Evolutionary conservation across 768 basidiomycete genomes (phyloP).

Genomic region (Termitomyces sp.): DNA sequence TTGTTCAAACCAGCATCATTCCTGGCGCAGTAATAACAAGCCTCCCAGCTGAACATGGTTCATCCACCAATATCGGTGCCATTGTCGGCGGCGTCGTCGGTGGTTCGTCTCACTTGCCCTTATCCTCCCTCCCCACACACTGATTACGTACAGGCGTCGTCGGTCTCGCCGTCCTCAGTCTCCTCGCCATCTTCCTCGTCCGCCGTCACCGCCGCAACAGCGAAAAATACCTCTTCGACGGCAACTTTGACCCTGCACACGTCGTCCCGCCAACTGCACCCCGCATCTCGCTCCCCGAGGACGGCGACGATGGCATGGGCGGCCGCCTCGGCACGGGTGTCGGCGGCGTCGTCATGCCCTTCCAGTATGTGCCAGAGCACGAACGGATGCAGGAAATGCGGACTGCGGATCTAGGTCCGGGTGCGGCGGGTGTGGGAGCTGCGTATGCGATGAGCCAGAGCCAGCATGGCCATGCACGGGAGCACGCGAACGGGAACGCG

Average conservation of each 20-base stretch:
- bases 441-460: background rate
- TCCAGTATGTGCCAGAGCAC: slow-evolving; percentile 12
- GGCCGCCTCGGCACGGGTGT: slow-evolving; percentile 24
- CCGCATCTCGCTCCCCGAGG: slow-evolving; percentile 10
- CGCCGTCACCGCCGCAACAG: slow-evolving; percentile 18
- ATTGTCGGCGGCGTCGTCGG: slow-evolving; percentile 52
- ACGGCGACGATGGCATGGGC: slow-evolving; percentile 28
- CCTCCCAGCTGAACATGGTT: background rate
- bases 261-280: slow-evolving; percentile 9
- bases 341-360: slow-evolving; percentile 29
- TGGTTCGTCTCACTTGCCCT: slow-evolving; percentile 20
- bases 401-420: background rate
- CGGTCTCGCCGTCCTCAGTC: slow-evolving; percentile 17
- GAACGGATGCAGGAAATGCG: background rate
- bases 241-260: slow-evolving; percentile 34
- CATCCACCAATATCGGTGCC: slow-evolving; percentile 26
- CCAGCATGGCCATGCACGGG: too few species aligned
- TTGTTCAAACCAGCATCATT: slow-evolving; percentile 13
- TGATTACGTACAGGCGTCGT: slow-evolving; percentile 21
- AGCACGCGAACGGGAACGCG: background rate
- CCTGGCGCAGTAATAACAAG: slow-evolving; percentile 14
- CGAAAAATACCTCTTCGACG: slow-evolving; percentile 27
- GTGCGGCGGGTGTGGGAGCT: background rate
- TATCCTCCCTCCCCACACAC: background rate
- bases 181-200: slow-evolving; percentile 21